Base-by-base conservation (phyloP, 2,329 filamentous ascomycete genomes). In the Alternaria brassicae region DNA sequence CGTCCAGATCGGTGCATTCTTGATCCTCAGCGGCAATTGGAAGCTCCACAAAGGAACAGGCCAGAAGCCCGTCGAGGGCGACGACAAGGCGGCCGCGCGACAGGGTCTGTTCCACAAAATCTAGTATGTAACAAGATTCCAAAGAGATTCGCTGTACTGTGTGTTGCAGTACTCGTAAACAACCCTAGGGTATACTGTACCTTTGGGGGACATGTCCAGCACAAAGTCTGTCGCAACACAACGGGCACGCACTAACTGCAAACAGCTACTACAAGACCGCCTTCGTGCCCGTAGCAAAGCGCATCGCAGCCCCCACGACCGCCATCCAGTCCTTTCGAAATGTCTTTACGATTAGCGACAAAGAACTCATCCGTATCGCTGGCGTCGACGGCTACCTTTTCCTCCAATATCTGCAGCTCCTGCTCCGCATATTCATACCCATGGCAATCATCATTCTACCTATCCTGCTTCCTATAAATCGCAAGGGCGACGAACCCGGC, bases 351-450 rank as follows among this genome's bases (percentile, higher is more conserved):
- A 88, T 81, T 80, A 91, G 80, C 77, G 87, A 82, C 85, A 91
- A 91, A 12, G 92, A 96, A 68, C 88, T 99, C 67, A 96, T 99
- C 70, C 90, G 94, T 53, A 96, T 97, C 78, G 97, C 94, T 68
- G 95, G 95, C 17, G 86, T 99, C 9, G 95, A 99, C 75, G 93
- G 94, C 72, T 99, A 97, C 80, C 97, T 98, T 82, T 99, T 99
- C 77, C 84, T 99, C 1, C 91, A 96, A 62, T 99, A 97, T 72
- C 85, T 93, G 25, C 88, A 90, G 61, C 90, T 91, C 72, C 86
- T 98, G 5, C 85, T 98, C 41, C 89, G 97, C 74, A 96, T 99
- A 62, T 98, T 99, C 75, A 81, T 96, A 37, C 93, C 95, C 1
- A 88, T 97, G 56, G 88, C 91, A 12, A 67, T 87, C 25, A 73